phyloP scores from a whole-genome alignment of 2,329 filamentous ascomycete genomes.

The Xylaria sp. region DNA sequence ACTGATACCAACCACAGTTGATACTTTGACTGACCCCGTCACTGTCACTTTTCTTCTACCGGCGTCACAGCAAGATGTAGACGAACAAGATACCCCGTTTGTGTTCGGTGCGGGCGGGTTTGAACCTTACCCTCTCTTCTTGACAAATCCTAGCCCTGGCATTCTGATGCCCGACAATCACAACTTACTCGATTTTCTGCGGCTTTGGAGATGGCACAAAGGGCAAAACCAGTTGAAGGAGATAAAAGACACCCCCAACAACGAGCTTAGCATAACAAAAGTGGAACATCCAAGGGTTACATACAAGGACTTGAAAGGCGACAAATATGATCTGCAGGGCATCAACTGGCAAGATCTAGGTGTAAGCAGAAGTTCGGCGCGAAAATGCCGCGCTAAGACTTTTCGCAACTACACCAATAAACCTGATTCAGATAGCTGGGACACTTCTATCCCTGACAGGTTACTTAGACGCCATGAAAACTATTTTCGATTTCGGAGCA shows the following conservation, averaged over 20 bases:
- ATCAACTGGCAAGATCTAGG: constrained; percentile 66
- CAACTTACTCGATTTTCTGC: constrained; percentile 61
- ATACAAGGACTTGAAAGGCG: constrained; percentile 63
- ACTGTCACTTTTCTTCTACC: neutral
- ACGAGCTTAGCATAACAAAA: constrained; percentile 32
- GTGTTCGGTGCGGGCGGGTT: constrained; percentile 12
- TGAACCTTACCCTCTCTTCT: constrained; percentile 45
- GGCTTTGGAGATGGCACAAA: constrained; percentile 56
- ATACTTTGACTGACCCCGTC: neutral
- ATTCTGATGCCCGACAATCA: constrained; percentile 61
- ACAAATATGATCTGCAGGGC: constrained; percentile 67
- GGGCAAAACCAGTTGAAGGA: constrained; percentile 18
- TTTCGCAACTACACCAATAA: constrained; percentile 70
- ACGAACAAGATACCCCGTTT: constrained; percentile 25
- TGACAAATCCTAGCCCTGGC: constrained; percentile 49
- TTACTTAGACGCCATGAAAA: constrained; percentile 55
- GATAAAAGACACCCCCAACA: constrained; percentile 35
- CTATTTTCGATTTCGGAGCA: constrained; percentile 68
- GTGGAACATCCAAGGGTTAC: constrained; percentile 43
- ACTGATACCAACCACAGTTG: neutral
- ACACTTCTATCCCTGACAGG: constrained; percentile 45
- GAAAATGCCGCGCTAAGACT: constrained; percentile 57
- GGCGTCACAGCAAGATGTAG: constrained; percentile 6
- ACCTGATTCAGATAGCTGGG: constrained; percentile 57
- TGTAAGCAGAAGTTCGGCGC: constrained; percentile 61